Conservation (phyloP, 1,284 basidiomycete species). For the Mycena sp. region DNA sequence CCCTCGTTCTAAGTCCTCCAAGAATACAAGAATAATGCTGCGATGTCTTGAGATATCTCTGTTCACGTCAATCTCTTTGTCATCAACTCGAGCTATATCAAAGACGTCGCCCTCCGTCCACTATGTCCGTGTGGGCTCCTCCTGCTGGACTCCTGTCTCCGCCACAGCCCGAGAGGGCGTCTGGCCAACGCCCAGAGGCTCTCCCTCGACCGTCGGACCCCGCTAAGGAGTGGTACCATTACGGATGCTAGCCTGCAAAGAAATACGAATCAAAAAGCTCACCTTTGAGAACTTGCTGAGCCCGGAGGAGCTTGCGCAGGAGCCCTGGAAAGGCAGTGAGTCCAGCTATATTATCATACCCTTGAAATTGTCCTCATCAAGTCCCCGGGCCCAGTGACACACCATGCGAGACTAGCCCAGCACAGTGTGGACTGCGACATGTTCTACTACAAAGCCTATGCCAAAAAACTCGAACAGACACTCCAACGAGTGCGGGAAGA, state of each 20-base stretch:
- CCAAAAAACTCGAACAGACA: background rate
- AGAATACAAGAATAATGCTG: no score
- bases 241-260: background rate
- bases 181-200: background rate
- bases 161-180: background rate
- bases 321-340: background rate
- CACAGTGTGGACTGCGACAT: background rate
- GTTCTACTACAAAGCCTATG: background rate
- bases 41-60: background rate
- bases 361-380: background rate
- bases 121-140: background rate
- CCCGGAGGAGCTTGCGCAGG: background rate
- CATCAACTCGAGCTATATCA: no score
- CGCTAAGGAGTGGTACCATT: background rate
- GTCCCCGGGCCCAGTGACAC: no score
- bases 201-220: background rate
- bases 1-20: background rate
- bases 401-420: background rate
- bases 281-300: background rate
- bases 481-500: background rate
- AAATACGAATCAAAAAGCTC: background rate
- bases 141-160: background rate
- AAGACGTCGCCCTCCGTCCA: no score
- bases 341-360: background rate
- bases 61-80: no score